Evolutionary conservation across 306 rosid species (phyloP).

Genomic region (Cyamopsis tetragonoloba): DNA sequence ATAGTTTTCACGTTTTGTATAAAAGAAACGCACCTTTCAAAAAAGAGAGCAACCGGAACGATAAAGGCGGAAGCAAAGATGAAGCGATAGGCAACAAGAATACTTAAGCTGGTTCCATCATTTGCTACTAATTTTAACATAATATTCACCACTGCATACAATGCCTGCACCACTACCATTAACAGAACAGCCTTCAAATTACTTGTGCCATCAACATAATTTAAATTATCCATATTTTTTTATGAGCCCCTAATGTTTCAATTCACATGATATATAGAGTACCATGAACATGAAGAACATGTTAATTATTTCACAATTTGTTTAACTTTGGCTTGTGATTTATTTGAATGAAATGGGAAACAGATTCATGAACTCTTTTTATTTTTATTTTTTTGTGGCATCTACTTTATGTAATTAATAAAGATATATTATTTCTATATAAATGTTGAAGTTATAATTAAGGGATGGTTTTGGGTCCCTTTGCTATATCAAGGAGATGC

Average conservation of each 20-base stretch:
- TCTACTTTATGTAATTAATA: neutral
- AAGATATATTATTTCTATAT: too few relatives aligned
- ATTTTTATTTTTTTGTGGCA: too few relatives aligned
- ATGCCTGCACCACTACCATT: conserved; percentile 43
- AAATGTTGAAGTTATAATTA: neutral
- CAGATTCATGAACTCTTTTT: neutral
- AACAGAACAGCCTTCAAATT: conserved; percentile 42
- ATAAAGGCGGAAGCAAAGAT: conserved; percentile 43
- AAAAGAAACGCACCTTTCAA: conserved; percentile 46
- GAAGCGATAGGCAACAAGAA: conserved; percentile 55
- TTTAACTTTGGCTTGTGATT: neutral
- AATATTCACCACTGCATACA: conserved; percentile 42
- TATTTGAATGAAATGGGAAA: neutral
- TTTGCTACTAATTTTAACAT: conserved; percentile 47
- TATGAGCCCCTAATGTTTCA: too few relatives aligned
- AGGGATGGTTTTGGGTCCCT: conserved; percentile 2
- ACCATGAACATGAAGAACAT: neutral
- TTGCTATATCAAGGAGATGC: conserved; percentile 1
- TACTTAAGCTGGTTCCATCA: conserved; percentile 50
- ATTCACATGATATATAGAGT: too few relatives aligned
- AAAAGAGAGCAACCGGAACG: conserved; percentile 44
- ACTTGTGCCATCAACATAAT: conserved; percentile 35
- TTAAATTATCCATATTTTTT: conserved; percentile 17
- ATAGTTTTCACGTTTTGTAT: too few relatives aligned
- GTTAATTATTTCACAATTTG: too few relatives aligned